These are phyloP conservation scores for Beta macrorhiza DNA, from an alignment of 179 eudicot species.

Conservation along the genomic window DNA sequence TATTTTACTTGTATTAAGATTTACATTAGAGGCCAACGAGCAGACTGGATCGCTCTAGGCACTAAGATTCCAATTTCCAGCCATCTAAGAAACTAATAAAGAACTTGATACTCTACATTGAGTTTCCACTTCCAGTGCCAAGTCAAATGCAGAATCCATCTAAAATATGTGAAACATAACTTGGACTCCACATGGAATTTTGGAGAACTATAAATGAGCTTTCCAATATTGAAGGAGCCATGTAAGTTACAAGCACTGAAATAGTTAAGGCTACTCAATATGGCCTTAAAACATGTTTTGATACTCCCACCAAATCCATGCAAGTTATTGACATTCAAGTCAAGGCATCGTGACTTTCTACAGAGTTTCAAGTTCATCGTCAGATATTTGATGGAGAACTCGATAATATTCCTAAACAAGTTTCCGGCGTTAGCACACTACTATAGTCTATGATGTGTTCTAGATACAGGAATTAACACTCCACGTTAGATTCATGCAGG, in stretches of 20 bases:
- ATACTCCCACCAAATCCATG: neutral
- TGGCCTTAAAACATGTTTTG: neutral
- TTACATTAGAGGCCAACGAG: neutral
- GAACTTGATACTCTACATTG: neutral
- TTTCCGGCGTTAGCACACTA: too few species aligned
- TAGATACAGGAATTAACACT: neutral
- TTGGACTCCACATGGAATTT: neutral
- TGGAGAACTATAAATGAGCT: neutral
- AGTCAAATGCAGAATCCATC: neutral
- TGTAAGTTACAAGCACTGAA: neutral
- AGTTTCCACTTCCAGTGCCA: neutral
- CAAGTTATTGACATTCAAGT: neutral
- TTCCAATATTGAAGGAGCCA: neutral
- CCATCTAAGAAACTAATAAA: neutral
- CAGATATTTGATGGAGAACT: conserved; percentile 2
- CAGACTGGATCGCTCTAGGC: neutral
- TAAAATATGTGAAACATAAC: neutral
- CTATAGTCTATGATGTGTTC: neutral
- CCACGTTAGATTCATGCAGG: neutral
- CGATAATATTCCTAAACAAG: neutral
- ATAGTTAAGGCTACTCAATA: neutral
- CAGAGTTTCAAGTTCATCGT: neutral
- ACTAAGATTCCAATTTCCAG: neutral
- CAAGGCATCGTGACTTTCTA: too few species aligned
- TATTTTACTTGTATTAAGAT: neutral